phyloP scores from a whole-genome alignment of 257 asterid genomes.

The Voacanga thouarsii region DNA sequence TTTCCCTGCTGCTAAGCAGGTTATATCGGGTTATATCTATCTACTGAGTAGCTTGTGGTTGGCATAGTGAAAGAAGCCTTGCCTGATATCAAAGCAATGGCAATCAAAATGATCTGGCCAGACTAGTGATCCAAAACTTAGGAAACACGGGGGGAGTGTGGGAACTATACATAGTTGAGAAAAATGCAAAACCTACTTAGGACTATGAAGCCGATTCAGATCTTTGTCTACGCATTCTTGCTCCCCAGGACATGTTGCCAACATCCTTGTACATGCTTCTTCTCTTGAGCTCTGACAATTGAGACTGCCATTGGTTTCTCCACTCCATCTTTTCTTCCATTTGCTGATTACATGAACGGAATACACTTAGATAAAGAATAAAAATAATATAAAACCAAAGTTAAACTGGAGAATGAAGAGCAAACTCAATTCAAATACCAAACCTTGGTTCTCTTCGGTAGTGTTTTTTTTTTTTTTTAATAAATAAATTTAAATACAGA shows the following conservation, averaged over 20 bases:
- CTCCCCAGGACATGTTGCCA: conserved; percentile 68
- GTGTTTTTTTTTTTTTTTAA: too few species aligned
- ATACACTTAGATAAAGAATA: conserved; percentile 13
- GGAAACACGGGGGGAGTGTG: too few species aligned
- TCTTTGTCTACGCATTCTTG: conserved; percentile 61
- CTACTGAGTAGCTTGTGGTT: not conserved
- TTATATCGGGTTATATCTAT: not conserved
- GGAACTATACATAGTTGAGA: not conserved
- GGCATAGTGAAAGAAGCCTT: not conserved
- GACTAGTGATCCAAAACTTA: not conserved
- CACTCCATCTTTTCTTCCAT: conserved; percentile 53
- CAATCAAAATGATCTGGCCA: not conserved
- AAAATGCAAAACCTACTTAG: not conserved
- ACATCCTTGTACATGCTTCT: conserved; percentile 50
- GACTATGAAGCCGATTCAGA: conserved; percentile 28
- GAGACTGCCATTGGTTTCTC: conserved; percentile 70
- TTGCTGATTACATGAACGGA: conserved; percentile 36
- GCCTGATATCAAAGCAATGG: not conserved
- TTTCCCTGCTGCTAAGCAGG: not conserved
- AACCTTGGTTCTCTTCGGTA: not conserved
- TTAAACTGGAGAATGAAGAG: not conserved
- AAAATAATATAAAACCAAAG: not conserved
- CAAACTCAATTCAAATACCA: not conserved
- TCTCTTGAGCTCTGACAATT: conserved; percentile 59
- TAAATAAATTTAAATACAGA: too few species aligned